Conservation (phyloP, 2,329 filamentous ascomycete genomes). For the Sordariomycetes sp. region DNA sequence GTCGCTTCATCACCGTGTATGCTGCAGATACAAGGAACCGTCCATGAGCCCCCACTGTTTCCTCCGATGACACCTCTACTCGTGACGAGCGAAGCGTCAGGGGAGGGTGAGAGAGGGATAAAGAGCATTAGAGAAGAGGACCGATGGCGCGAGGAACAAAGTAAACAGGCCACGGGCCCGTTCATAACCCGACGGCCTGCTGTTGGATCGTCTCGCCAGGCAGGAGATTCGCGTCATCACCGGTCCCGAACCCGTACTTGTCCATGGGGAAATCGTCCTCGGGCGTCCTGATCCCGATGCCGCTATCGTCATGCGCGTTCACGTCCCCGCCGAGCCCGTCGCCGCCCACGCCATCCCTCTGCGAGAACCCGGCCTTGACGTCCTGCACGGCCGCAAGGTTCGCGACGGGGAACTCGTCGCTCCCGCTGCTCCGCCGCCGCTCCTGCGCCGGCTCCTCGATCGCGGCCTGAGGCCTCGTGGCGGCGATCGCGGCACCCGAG, state of each 20-base stretch:
- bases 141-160: neutral
- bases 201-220: neutral
- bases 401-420: slow-evolving; percentile 26
- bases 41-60: neutral
- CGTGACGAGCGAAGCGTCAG: neutral
- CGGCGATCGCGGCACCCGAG: slow-evolving; percentile 15
- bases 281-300: slow-evolving; percentile 57
- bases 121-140: neutral
- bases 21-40: neutral
- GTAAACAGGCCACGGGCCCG: neutral
- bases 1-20: neutral
- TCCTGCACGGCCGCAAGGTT: slow-evolving; percentile 33
- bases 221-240: slow-evolving; percentile 12
- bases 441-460: slow-evolving; percentile 20
- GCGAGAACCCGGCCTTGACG: slow-evolving; percentile 34
- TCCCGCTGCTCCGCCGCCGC: slow-evolving; percentile 21
- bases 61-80: neutral
- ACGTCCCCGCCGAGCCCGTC: slow-evolving; percentile 3
- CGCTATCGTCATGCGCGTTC: slow-evolving; percentile 52
- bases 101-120: neutral
- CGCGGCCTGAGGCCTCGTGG: slow-evolving; percentile 18
- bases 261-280: slow-evolving; percentile 51
- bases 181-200: neutral
- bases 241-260: slow-evolving; percentile 36
- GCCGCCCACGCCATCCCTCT: slow-evolving; percentile 16